Evolutionary conservation across 2,329 filamentous ascomycete genomes (phyloP), one percentile per base, ranked within the genome.

Genomic region (Rutstroemia sp.): DNA sequence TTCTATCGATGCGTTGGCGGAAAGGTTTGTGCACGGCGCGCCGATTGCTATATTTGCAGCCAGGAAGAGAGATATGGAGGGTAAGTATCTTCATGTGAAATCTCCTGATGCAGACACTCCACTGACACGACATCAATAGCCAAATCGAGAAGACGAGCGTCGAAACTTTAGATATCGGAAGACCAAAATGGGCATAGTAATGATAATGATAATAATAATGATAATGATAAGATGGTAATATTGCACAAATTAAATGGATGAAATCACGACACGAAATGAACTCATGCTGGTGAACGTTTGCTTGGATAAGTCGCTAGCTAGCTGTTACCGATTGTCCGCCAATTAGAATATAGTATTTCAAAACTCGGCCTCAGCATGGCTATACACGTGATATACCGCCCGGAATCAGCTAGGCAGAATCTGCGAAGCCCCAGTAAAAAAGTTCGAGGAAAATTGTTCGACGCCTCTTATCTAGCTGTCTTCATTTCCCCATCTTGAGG

Each of bases 21-120:
- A 79, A 63, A 64, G 76, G 53, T 76, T 78, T 61, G 74, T 77
- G 0, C 75, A 76, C 46, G 75, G 71, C 48, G 74, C 73, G 10
- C 76, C 75, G 0, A 67, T 60, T 58, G 67, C 72, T 65, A 69
- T 75, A 61, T 78, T 79, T 64, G 67, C 62, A 56, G 64, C 66
- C 36, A 77, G 76, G 69, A 71, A 58, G 51, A 68, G 59, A 61
- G 60, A 65, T 39, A 55, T 69, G 50, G 67, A 68, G 58, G 58
- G 64, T 64, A 51, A 57, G 61, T 61, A 25, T 30, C 25, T 23
- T 21, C 45, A 34, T 40, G 4, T 27, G 25, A 27, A 47, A 10
- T 0, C 17, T 40, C 42, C 10, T 21, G 25, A 8, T 6, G 30
- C 30, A 5, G n/a, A 7, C 2, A 7, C 21, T 3, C 12, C 21